phyloP scores from a whole-genome alignment of 495 filamentous ascomycete species.

The Penicillium nucicola region DNA sequence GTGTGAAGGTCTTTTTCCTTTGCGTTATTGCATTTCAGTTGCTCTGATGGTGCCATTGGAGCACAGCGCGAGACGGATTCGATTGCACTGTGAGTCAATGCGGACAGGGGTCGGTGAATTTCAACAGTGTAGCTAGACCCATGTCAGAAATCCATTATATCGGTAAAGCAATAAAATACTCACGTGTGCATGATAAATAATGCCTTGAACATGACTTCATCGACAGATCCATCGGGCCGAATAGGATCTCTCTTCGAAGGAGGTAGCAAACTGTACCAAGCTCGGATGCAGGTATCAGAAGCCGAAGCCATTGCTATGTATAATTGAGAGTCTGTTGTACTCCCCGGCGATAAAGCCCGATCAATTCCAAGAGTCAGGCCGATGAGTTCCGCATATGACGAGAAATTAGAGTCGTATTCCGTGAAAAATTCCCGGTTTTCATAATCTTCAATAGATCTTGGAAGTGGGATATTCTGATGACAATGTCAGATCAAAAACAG shows the following conservation, averaged over 20 bases:
- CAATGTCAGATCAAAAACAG: neutral
- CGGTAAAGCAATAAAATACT: neutral
- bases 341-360: slow-evolving; percentile 6
- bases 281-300: slow-evolving; percentile 10
- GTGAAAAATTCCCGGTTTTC: slow-evolving; percentile 17
- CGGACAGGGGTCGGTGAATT: slow-evolving; percentile 17
- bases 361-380: slow-evolving; percentile 15
- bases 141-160: neutral
- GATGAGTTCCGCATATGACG: slow-evolving; percentile 17
- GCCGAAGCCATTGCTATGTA: slow-evolving; percentile 9
- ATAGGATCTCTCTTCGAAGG: slow-evolving; percentile 10
- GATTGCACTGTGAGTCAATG: slow-evolving; percentile 11
- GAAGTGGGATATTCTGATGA: slow-evolving; percentile 10
- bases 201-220: slow-evolving; percentile 23
- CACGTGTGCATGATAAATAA: slow-evolving; percentile 20
- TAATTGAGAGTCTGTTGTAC: neutral
- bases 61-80: slow-evolving; percentile 15
- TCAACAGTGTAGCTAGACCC: slow-evolving; percentile 15
- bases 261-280: slow-evolving; percentile 14
- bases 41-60: slow-evolving; percentile 6
- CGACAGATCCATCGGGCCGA: slow-evolving; percentile 13
- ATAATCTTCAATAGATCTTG: slow-evolving; percentile 14
- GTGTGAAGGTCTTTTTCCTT: slow-evolving; percentile 18
- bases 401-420: slow-evolving; percentile 11
- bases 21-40: slow-evolving; percentile 4